Conservation (phyloP, 805 yeast species). For the Priceomyces medius region DNA sequence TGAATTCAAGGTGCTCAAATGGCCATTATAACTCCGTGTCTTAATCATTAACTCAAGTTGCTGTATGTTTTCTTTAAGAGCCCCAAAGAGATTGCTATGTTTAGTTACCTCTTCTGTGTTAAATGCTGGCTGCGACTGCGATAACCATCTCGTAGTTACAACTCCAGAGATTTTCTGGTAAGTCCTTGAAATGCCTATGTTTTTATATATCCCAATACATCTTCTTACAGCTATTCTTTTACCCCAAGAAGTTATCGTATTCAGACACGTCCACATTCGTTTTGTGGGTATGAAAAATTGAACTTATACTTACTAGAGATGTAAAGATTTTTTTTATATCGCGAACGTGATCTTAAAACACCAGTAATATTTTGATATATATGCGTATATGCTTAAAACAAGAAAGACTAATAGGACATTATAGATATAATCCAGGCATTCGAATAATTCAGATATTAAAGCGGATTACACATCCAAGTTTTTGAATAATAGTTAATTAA, state of each 20-base stretch:
- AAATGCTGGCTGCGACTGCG: neutral
- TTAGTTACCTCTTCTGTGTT: neutral
- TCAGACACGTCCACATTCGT: neutral
- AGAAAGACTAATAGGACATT: neutral
- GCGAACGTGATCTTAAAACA: neutral
- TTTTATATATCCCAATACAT: neutral
- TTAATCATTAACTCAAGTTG: neutral
- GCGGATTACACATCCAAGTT: too few relatives aligned
- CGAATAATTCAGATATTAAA: too few relatives aligned
- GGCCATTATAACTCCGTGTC: constrained; percentile 1
- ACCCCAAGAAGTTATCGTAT: neutral
- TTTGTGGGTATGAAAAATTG: neutral
- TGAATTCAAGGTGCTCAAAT: constrained; percentile 8
- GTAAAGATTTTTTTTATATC: neutral
- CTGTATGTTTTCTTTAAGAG: constrained; percentile 7
- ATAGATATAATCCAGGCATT: neutral
- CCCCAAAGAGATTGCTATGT: neutral
- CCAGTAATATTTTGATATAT: neutral
- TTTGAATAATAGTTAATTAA: too few relatives aligned
- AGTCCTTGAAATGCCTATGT: neutral
- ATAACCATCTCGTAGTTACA: neutral
- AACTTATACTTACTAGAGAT: neutral
- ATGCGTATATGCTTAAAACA: neutral
- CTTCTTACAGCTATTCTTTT: neutral
- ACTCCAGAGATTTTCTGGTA: neutral